Evolutionary conservation across 768 basidiomycete genomes (phyloP), one percentile per base, ranked within the genome.

Genomic region (Psilocybe subaeruginosa): DNA sequence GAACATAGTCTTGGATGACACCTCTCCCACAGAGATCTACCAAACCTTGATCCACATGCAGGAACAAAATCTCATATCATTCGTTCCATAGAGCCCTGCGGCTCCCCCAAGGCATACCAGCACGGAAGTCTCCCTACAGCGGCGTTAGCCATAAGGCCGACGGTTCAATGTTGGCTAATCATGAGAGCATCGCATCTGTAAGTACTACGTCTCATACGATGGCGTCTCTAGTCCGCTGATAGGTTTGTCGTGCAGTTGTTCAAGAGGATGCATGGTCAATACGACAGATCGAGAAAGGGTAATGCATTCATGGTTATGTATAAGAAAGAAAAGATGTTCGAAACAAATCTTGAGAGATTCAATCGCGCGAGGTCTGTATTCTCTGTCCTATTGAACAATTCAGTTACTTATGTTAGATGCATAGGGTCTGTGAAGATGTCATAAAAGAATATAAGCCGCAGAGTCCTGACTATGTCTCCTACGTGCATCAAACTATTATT

Each of bases 21-120:
- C 46, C 17, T 48, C 11, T 31, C 31, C 12, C 27, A 23, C n/a
- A 33, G 41, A 97, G 95, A 93, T 97, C 8, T 97, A 99, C 71
- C 96, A 98, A 86, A 97, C 95, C 8, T 81, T 99, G 17, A 84
- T 99, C 27, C 90, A 97, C 8, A 99, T 99, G 67, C 90, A 97
- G 45, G 97, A 99, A 23, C 86, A 97, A 30, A 93, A 97, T 68
- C 82, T 99, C 27, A 97, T 97, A 16, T 95, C 92, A 70, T 99
- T 99, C 73, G 97, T 99, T 64, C 97, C 97, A 6, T 99, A 97
- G 97, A 97, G 97, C 11, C 97, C 97, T 0, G 96, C 96, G 4
- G 95, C 95, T 33, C 96, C 97, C 23, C 67, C 97, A 99, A 76
- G 96, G 99, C 8, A 96, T 97, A 5, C 77, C 98, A 61, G 97